phyloP scores from a whole-genome alignment of 495 filamentous ascomycete genomes.

The Jackrogersella multiformis region DNA sequence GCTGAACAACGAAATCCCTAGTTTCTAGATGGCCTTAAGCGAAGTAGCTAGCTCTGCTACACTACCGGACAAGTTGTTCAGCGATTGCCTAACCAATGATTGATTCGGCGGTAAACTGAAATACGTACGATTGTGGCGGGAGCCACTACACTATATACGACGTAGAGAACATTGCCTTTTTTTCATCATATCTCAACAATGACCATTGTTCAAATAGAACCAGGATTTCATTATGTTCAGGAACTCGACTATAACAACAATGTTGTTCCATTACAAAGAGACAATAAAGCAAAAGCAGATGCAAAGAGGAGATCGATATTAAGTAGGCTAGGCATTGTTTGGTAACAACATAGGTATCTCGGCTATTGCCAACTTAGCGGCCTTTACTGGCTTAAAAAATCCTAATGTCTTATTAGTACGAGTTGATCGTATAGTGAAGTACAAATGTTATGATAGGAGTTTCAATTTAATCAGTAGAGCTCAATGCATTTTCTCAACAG shows the following conservation, averaged over 20 bases:
- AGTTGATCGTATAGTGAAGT: background rate
- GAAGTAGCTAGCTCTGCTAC: constrained; percentile 24
- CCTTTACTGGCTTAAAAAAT: background rate
- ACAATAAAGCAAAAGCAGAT: background rate
- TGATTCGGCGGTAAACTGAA: background rate
- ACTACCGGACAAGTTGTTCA: constrained; percentile 14
- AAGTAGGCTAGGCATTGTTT: background rate
- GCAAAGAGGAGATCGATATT: background rate
- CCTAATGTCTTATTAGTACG: constrained; percentile 9
- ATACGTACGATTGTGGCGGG: no score
- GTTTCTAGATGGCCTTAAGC: constrained; percentile 4
- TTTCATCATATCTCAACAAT: background rate
- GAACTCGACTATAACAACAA: constrained; percentile 5
- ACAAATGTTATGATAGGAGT: background rate
- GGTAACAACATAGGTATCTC: background rate
- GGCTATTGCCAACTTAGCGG: background rate
- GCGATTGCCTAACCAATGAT: background rate
- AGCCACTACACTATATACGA: constrained; percentile 1
- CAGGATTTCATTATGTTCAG: background rate
- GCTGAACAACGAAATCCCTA: constrained; percentile 14
- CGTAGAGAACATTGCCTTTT: background rate
- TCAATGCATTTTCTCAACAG: constrained; percentile 60
- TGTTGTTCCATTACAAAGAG: constrained; percentile 23
- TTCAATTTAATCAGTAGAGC: constrained; percentile 50
- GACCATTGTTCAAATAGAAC: constrained; percentile 18